Percentiles rank a stretch among this genome's conserved stretches.
Evolutionary conservation across 169 alveolate genomes (phyloP).

Genomic region (Eimeria tenella): DNA sequence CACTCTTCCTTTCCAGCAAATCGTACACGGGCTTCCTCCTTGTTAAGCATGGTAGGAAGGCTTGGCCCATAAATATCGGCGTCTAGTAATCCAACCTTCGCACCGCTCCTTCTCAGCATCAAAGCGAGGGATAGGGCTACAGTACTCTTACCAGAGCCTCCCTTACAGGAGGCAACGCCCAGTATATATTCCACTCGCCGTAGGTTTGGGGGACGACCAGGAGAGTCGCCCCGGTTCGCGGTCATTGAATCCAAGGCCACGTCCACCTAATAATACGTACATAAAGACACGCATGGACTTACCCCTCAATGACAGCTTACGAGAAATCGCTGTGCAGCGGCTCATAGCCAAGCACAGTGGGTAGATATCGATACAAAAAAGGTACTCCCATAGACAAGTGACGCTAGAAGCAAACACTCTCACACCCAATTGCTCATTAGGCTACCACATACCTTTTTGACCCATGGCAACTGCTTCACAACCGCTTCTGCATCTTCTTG

Average conservation of each 20-base stretch:
- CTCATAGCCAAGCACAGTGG: too few species aligned
- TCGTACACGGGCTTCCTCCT: conserved; percentile 60
- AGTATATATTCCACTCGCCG: conserved; percentile 83
- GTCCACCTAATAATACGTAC: conserved; percentile 4
- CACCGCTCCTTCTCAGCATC: conserved; percentile 89
- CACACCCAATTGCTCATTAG: too few species aligned
- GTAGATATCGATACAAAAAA: too few species aligned
- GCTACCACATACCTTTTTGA: conserved; percentile 79
- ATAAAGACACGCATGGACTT: neutral
- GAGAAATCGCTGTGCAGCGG: too few species aligned
- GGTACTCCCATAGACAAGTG: too few species aligned
- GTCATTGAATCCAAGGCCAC: conserved; percentile 42
- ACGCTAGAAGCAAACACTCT: too few species aligned
- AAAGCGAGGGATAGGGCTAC: conserved; percentile 94
- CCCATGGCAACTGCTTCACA: conserved; percentile 82
- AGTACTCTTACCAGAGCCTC: conserved; percentile 98
- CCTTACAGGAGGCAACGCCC: conserved; percentile 97
- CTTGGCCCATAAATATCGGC: conserved; percentile 97
- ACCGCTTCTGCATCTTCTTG: conserved; percentile 66
- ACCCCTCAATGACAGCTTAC: too few species aligned
- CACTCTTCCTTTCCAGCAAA: conserved; percentile 55
- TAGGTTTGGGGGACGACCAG: conserved; percentile 60
- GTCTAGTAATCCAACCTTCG: conserved; percentile 95
- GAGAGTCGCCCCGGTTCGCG: conserved; percentile 38
- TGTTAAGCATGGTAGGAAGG: conserved; percentile 92